Evolutionary conservation across 23 red algal genomes (phyloP), one percentile per base, ranked within the genome.

Genomic region (Gracilaria gracilis): DNA sequence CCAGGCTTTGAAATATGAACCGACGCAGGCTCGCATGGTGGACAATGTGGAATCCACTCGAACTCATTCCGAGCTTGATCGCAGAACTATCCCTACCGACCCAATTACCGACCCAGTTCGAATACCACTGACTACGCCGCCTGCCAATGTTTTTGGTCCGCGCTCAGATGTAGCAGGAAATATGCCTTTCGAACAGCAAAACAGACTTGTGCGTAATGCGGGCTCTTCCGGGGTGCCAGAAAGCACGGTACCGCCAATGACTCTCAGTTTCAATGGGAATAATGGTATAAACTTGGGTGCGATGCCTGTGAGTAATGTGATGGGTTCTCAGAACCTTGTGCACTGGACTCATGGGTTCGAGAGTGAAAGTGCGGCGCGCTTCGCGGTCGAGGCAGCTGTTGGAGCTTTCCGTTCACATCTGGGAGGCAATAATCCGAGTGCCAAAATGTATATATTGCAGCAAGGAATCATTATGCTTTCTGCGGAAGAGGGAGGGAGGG

Each of bases 301-400:
- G 12, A 31, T 65, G 61, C 2, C 7, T 20, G 29, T 62, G 34
- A 50, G 25, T 46, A 61, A 51, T 23, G 23, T 85, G 15, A 61
- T 65, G 33, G 33, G 57, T 17, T 31, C 25, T 9, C 38, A 25
- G 47, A 85, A 69, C 39, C n/a, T 73, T 13, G 11, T 87, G 21
- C 39, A 74, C 69, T 87, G 84, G 84, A 87, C 67, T 32, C 84
- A 87, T 37, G 84, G 44, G 12, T 87, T 87, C 37, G 84, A 87
- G 42, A 55, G 40, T 14, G 84, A 87, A 40, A 87, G 49, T 34
- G 65, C 44, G 4, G 84, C 84, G 16, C 64, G 84, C 50, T 48
- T 87, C 28, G 67, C 67, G 76, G 84, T 87, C 3, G 67, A 87
- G 9, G 35, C n/a, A 40, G 84, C 67, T 28, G 67, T 76, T n/a